Evolutionary conservation across 176 grass and related monocot species (phyloP).

Genomic region (Oryza glaberrima): DNA sequence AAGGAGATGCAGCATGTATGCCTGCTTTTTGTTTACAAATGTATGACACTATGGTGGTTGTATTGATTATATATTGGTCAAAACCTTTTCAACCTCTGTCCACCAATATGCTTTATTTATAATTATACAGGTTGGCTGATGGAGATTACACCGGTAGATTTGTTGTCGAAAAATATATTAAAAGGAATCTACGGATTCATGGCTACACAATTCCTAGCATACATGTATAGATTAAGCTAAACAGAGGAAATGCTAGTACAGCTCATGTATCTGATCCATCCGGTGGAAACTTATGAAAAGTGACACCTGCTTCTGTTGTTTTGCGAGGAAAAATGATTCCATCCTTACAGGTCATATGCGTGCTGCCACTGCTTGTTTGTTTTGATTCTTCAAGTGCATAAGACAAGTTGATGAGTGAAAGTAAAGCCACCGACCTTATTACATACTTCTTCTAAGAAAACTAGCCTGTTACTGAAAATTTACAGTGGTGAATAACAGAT

Average conservation of each 20-base stretch:
- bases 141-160: neutral
- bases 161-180: neutral
- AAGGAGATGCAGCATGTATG: neutral
- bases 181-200: neutral
- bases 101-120: neutral
- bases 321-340: constrained; percentile 14
- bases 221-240: neutral
- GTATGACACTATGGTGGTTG: neutral
- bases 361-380: neutral
- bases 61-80: neutral
- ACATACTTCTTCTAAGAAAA: neutral
- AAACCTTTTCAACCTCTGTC: neutral
- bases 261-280: neutral
- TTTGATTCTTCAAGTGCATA: neutral
- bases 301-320: neutral
- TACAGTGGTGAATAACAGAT: neutral
- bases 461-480: neutral
- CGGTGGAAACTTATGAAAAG: neutral
- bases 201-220: neutral
- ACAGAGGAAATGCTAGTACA: neutral
- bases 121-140: neutral
- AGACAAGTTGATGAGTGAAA: neutral
- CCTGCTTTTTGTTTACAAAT: neutral
- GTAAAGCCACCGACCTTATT: neutral
- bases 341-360: constrained; percentile 24